phyloP scores from a whole-genome alignment of 2,329 filamentous ascomycete genomes.

The Pestalotiopsis sp. region DNA sequence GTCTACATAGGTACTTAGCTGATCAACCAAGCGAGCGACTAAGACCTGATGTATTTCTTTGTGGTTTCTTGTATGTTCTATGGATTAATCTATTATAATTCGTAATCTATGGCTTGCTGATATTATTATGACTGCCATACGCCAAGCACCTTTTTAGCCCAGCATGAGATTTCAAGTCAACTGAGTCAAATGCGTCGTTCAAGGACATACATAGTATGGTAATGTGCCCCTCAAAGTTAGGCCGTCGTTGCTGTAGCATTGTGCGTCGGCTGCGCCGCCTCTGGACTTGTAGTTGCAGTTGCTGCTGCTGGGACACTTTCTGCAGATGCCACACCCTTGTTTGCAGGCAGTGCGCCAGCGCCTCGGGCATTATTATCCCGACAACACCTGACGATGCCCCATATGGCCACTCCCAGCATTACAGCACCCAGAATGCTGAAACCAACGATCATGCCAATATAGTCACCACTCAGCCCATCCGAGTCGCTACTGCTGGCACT shows the following conservation, averaged over 20 bases:
- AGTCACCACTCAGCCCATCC: neutral
- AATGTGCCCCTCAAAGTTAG: neutral
- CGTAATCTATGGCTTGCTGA: too few species aligned
- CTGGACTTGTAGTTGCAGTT: neutral
- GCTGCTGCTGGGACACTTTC: neutral
- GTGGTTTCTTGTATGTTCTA: too few species aligned
- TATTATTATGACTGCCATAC: too few species aligned
- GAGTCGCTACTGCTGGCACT: neutral
- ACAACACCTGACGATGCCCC: slow-evolving; percentile 13
- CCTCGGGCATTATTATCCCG: slow-evolving; percentile 10
- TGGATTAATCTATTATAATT: too few species aligned
- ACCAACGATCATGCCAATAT: slow-evolving; percentile 14
- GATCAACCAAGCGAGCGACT: too few species aligned
- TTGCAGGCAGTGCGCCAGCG: neutral
- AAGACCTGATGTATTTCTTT: too few species aligned
- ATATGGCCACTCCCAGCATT: slow-evolving; percentile 14
- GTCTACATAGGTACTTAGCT: too few species aligned
- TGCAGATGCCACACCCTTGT: neutral
- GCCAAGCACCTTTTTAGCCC: too few species aligned
- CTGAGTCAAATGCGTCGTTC: too few species aligned
- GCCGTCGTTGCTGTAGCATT: neutral
- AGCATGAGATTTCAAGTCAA: too few species aligned
- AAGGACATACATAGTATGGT: too few species aligned
- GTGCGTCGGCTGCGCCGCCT: neutral
- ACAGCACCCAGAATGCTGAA: slow-evolving; percentile 3